Evolutionary conservation across 371 early-diverging fungal species (phyloP).

Genomic region (Apophysomyces trapeziformis): DNA sequence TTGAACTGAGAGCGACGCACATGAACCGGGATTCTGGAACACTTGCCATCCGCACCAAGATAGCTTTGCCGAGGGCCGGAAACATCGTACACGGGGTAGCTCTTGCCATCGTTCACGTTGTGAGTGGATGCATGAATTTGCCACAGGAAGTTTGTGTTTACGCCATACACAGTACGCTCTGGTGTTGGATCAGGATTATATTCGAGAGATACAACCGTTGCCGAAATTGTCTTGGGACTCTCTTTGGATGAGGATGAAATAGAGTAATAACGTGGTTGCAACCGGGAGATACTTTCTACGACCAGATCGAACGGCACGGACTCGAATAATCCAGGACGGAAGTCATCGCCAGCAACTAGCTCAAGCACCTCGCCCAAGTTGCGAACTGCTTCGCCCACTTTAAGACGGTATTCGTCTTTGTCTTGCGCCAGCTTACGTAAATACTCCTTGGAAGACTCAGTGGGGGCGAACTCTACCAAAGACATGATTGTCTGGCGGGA

Average conservation of each 20-base stretch:
- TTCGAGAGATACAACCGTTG: constrained; percentile 89
- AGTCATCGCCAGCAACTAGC: constrained; percentile 23
- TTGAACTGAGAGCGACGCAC: constrained; percentile 89
- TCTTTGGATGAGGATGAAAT: constrained; percentile 86
- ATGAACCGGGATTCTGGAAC: constrained; percentile 72
- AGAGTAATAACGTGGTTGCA: constrained; percentile 93
- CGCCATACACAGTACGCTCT: constrained; percentile 68
- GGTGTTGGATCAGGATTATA: constrained; percentile 64
- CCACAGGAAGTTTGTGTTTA: constrained; percentile 76
- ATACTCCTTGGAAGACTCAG: constrained; percentile 52
- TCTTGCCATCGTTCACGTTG: constrained; percentile 9
- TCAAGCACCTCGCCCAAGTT: constrained; percentile 73
- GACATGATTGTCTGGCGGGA: constrained; percentile 68
- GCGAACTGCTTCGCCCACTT: constrained; percentile 64
- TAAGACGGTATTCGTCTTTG: constrained; percentile 69
- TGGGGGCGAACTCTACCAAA: constrained; percentile 62
- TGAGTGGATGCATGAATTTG: constrained; percentile 42
- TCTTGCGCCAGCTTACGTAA: constrained; percentile 68
- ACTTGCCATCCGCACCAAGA: constrained; percentile 28
- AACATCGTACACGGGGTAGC: constrained; percentile 48
- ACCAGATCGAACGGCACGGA: constrained; percentile 73
- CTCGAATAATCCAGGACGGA: constrained; percentile 28
- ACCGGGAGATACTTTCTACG: constrained; percentile 79
- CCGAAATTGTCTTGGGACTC: constrained; percentile 70
- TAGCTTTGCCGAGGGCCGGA: constrained; percentile 53